Evolutionary conservation across 441 rosid genomes (phyloP), one percentile per base, ranked within the genome.

Genomic region (Mallotus japonicus): DNA sequence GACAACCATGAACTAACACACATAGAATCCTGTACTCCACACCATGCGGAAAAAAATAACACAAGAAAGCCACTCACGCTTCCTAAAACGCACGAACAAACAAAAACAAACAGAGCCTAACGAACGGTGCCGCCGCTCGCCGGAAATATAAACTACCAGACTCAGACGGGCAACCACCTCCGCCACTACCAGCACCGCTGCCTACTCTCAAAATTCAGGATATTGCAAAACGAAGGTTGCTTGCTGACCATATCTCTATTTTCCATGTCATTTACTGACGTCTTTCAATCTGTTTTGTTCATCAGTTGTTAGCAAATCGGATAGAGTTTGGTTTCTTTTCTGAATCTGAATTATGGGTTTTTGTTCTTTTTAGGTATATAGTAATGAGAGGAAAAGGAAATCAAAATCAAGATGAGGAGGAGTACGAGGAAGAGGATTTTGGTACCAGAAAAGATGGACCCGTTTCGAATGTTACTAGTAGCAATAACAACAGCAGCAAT

Each of bases 341-440:
- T 12, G 60, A 67, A 64, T 64, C 59, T 60, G 70, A 74, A 75
- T 50, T 65, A 4, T 64, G 24, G 62, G 28, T 54, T 44, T 20
- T 40, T 47, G 20, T 61, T 34, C 74, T 69, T 50, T 34, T 5
- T 37, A 37, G 40, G 84, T 86, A 86, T 37, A 37, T 37, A 85
- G 60, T 85, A 82, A 91, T 92, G 97, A 90, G 95, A 84, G 91
- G 85, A 19, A 88, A 88, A 72, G 87, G 79, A 67, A 86, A 83
- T 83, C 97, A 78, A 75, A 85, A 80, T 82, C 96, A 78, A 69
- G 95, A 87, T 67, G 92, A 86, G 63, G 97, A 90, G 22, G 95
- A 88, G 54, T 90, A 83, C 86, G 92, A 87, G 32, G 98, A 90
- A 51, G 97, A 87, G 0, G 98, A 91, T n/a, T 84, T 82, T 75